Conservation (phyloP, 1,139 yeast species). For the Scheffersomyces stambukii region DNA sequence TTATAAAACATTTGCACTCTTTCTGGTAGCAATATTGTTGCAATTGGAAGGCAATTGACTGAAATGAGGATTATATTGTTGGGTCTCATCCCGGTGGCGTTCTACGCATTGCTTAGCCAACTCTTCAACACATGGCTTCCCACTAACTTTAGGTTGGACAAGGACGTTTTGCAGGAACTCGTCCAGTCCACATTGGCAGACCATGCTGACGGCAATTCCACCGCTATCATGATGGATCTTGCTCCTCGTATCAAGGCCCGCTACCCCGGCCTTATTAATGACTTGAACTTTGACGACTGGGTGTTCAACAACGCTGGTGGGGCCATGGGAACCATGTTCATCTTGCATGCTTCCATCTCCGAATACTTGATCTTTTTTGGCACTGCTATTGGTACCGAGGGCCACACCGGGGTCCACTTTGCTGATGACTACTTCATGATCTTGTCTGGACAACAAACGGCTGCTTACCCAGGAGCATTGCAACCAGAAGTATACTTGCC, state of each 20-base stretch:
- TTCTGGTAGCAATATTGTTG: background rate
- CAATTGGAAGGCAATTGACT: background rate
- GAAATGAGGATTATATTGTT: constrained; percentile 19
- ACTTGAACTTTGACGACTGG: constrained; percentile 77
- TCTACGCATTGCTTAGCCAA: constrained; percentile 33
- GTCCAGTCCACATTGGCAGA: constrained; percentile 49
- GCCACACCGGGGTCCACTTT: constrained; percentile 92
- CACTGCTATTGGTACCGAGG: constrained; percentile 88
- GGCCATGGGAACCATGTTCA: constrained; percentile 97
- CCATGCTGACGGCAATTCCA: constrained; percentile 57
- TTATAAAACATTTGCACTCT: background rate
- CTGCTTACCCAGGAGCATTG: constrained; percentile 62
- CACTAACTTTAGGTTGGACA: constrained; percentile 55
- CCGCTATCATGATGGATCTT: constrained; percentile 58
- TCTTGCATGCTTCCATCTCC: constrained; percentile 90
- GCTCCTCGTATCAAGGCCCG: constrained; percentile 54
- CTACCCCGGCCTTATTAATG: constrained; percentile 65
- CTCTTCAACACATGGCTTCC: constrained; percentile 69
- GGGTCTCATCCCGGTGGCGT: constrained; percentile 17
- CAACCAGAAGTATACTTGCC: constrained; percentile 67
- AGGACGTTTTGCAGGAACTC: constrained; percentile 41
- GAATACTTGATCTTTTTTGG: constrained; percentile 92
- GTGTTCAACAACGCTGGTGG: constrained; percentile 97
- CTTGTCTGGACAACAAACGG: constrained; percentile 70
- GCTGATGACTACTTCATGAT: constrained; percentile 97